Base-by-base conservation (phyloP, 495 filamentous ascomycete genomes). In the Penicillium nucicola region DNA sequence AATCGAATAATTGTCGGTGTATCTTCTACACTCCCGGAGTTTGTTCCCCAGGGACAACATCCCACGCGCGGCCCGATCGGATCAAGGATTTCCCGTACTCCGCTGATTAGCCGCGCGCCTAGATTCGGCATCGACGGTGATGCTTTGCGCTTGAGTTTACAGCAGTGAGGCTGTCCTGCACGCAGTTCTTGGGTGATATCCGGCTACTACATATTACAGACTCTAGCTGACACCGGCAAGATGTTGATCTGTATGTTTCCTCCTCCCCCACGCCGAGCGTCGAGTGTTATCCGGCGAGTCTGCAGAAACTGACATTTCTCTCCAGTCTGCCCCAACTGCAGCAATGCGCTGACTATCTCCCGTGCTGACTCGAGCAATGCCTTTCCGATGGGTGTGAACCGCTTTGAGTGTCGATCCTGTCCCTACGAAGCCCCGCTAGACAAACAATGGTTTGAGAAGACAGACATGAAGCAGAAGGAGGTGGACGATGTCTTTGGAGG, bases 401-500 rank as follows among this genome's bases (percentile, higher is more conserved):
- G 89, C 25, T 85, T 97, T 63, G 90, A 96, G 74, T 98, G 93
- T 73, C 86, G 88, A 34, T 91, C 90, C 40, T 98, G 93, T 57
- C 91, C 93, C 7, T 98, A 96, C 73, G 78, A 92, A 69, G 88
- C 84, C 64, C 67, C 85, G 28, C 80, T 96, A 55, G 80, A 81
- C 41, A 74, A 84, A 53, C 78, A 83, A 33, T 86, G 84, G 70
- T 95, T 76, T 64, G 88, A 92, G 65, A 85, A 89, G 49, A 87
- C 83, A 43, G 50, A 64, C 2, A 81, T 85, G 73, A 84, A 85
- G 64, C 77, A 84, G 50, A 92, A 91, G 64, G 89, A 95, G 58
- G 84, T 87, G 45, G 92, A 97, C 55, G 90, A 95, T 62, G 87
- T 97, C 10, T 85, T 97, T 67, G 93, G 92, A 25, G 92, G 92